These are phyloP conservation scores for Thielaviopsis populi DNA, from an alignment of 2,329 filamentous ascomycete genomes.

Conservation along the genomic window DNA sequence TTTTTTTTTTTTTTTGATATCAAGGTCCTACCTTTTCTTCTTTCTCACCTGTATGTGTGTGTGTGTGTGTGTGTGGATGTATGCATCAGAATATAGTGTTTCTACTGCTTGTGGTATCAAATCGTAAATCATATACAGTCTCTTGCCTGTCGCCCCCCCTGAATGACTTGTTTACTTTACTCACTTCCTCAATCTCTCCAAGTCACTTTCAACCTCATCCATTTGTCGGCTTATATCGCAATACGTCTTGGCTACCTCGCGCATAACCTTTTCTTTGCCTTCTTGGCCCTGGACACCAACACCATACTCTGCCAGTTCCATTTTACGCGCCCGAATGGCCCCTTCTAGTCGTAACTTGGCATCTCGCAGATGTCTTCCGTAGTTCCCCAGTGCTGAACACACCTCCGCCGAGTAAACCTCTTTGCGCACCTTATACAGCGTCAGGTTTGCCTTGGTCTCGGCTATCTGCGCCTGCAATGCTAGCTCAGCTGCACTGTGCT, in stretches of 20 bases:
- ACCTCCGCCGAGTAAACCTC: conserved; percentile 34
- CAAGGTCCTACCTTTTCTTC: neutral
- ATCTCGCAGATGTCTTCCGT: conserved; percentile 35
- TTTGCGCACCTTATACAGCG: conserved; percentile 24
- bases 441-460: conserved; percentile 26
- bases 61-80: neutral
- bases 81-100: neutral
- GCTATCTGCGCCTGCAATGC: conserved; percentile 30
- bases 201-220: conserved; percentile 34
- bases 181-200: conserved; percentile 25
- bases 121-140: neutral
- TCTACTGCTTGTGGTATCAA: neutral
- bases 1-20: too few relatives aligned
- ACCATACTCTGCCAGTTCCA: conserved; percentile 36
- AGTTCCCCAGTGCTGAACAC: conserved; percentile 30
- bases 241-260: conserved; percentile 38
- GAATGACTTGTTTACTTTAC: too few relatives aligned
- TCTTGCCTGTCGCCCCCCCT: neutral
- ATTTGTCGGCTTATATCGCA: conserved; percentile 36
- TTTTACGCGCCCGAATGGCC: conserved; percentile 27
- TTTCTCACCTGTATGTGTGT: neutral
- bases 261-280: conserved; percentile 34
- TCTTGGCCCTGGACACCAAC: conserved; percentile 26
- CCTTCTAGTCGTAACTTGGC: conserved; percentile 33
- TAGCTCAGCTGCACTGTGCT: conserved; percentile 34